These are phyloP conservation scores for Avena insularis DNA, from an alignment of 176 grass and related monocot species.

Conservation along the genomic window DNA sequence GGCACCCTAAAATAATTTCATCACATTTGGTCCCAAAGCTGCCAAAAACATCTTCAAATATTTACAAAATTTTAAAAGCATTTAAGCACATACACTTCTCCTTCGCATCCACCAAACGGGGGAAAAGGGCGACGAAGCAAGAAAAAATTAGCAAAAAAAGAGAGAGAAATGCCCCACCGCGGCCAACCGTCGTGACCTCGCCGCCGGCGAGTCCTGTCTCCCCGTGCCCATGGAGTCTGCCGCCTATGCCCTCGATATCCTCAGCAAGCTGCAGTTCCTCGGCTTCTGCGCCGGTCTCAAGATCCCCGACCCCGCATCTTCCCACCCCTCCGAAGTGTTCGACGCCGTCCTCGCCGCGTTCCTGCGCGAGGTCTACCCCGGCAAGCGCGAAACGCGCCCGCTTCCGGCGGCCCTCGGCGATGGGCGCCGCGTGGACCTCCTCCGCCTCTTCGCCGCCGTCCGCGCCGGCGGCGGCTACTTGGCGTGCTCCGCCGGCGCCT, in stretches of 20 bases:
- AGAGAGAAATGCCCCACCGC: constrained; percentile 28
- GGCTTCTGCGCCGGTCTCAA: constrained; percentile 58
- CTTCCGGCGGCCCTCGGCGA: constrained; percentile 44
- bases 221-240: constrained; percentile 35
- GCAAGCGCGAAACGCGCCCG: constrained; percentile 45
- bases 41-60: too few species aligned
- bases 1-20: too few species aligned
- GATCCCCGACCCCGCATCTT: constrained; percentile 29
- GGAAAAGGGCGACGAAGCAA: background rate
- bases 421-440: constrained; percentile 50
- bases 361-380: constrained; percentile 51
- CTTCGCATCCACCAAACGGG: background rate
- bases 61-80: background rate
- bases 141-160: background rate
- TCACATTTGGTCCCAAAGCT: too few species aligned
- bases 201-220: constrained; percentile 22
- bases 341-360: constrained; percentile 55
- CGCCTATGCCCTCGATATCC: constrained; percentile 45
- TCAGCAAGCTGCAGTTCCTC: constrained; percentile 56
- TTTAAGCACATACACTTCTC: background rate
- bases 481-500: constrained; percentile 21
- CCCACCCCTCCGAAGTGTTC: constrained; percentile 56
- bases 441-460: constrained; percentile 57
- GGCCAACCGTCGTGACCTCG: constrained; percentile 36
- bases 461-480: constrained; percentile 51